These are phyloP conservation scores for Gynandropsis gynandra DNA, from an alignment of 345 rosid genomes.

Conservation along the genomic window DNA sequence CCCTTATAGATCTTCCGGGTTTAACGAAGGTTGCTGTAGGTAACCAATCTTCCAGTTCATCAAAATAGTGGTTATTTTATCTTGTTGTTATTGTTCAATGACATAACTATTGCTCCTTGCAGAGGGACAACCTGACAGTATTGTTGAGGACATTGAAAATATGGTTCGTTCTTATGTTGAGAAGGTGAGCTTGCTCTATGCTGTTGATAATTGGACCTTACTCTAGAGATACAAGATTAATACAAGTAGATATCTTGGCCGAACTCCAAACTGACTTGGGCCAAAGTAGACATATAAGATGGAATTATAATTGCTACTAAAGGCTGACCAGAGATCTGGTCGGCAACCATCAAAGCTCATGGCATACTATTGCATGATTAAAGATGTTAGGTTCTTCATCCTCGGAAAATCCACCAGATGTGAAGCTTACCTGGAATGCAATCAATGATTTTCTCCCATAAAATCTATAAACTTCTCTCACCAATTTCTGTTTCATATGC, in stretches of 20 bases:
- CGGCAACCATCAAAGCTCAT: conserved; percentile 8
- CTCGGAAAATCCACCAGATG: conserved; percentile 1
- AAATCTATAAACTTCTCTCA: neutral
- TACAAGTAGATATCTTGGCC: neutral
- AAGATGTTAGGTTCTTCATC: too few relatives aligned
- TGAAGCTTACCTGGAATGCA: conserved; percentile 8
- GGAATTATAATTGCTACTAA: neutral
- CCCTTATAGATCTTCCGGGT: conserved; percentile 99
- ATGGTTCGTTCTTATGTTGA: conserved; percentile 99
- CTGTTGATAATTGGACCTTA: conserved; percentile 14
- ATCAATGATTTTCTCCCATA: neutral
- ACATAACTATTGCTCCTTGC: conserved; percentile 30
- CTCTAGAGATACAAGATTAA: neutral
- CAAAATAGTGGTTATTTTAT: conserved; percentile 28
- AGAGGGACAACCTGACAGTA: conserved; percentile 90
- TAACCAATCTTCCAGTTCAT: conserved; percentile 30
- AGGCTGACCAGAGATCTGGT: neutral
- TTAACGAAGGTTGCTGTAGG: conserved; percentile 99
- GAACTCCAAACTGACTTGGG: conserved; percentile 4
- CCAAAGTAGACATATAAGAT: neutral
- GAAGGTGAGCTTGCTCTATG: conserved; percentile 49
- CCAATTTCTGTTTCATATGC: conserved; percentile 29
- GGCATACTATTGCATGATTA: neutral
- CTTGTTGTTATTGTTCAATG: conserved; percentile 6
- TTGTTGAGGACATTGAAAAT: conserved; percentile 89